Percentiles rank a stretch among this genome's conserved stretches.
Conservation (phyloP, 352 stramenopile species). For the Phytophthora crassamura region DNA sequence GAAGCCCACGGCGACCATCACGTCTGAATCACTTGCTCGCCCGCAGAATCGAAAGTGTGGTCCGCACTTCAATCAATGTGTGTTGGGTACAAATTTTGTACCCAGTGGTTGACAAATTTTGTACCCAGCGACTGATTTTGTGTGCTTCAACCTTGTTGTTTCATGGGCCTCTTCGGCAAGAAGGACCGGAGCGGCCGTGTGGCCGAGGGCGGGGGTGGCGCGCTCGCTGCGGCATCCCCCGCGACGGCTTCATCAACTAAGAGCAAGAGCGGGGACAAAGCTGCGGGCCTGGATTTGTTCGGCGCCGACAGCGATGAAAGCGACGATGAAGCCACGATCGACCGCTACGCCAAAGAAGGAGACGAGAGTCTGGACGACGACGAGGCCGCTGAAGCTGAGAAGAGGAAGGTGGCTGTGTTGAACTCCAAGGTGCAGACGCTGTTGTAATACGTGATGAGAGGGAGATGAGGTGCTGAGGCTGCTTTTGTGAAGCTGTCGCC, state of each 20-base stretch:
- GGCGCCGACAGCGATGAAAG: slow-evolving; percentile 81
- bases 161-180: slow-evolving; percentile 53
- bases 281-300: slow-evolving; percentile 61
- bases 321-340: slow-evolving; percentile 81
- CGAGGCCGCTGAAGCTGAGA: slow-evolving; percentile 45
- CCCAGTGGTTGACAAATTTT: slow-evolving; percentile 8
- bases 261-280: slow-evolving; percentile 22
- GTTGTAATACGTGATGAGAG: not conserved
- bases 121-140: too few species aligned
- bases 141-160: not conserved
- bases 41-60: slow-evolving; percentile 20
- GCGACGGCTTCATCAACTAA: slow-evolving; percentile 7
- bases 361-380: slow-evolving; percentile 34
- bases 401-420: slow-evolving; percentile 71
- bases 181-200: slow-evolving; percentile 36
- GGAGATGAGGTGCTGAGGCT: not conserved
- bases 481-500: slow-evolving; percentile 49
- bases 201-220: slow-evolving; percentile 43
- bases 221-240: slow-evolving; percentile 5
- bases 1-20: slow-evolving; percentile 30
- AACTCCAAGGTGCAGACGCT: slow-evolving; percentile 60
- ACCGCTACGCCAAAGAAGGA: slow-evolving; percentile 61
- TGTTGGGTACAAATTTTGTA: slow-evolving; percentile 8
- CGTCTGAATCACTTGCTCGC: slow-evolving; percentile 9
- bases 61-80: not conserved